Conservation (phyloP, 2,329 filamentous ascomycete genomes). For the Blastomyces emzantsi region DNA sequence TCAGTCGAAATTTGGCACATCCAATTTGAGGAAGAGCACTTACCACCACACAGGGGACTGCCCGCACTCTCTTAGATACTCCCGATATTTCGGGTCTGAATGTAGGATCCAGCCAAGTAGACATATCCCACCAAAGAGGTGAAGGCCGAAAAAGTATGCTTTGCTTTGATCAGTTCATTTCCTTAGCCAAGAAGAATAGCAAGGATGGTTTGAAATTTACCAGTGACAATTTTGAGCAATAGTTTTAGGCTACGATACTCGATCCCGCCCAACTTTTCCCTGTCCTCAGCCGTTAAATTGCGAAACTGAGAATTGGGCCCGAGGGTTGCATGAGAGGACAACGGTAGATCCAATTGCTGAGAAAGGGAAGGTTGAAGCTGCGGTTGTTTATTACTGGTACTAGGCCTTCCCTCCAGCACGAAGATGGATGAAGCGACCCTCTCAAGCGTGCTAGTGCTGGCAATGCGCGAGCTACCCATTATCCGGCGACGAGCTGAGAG, state of each 20-base stretch:
- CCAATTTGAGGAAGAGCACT: background rate
- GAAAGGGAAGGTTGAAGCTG: conserved; percentile 11
- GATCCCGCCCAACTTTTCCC: conserved; percentile 43
- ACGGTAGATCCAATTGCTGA: conserved; percentile 28
- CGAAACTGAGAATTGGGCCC: conserved; percentile 42
- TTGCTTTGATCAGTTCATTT: background rate
- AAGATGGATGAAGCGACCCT: conserved; percentile 34
- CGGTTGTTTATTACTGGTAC: conserved; percentile 11
- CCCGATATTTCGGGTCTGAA: conserved; percentile 33
- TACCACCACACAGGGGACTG: conserved; percentile 17
- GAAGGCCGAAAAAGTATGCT: conserved; percentile 41
- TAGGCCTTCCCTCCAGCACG: conserved; percentile 25
- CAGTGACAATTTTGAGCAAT: conserved; percentile 38
- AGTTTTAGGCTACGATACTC: conserved; percentile 46
- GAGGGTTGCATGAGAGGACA: conserved; percentile 38
- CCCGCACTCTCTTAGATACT: conserved; percentile 41
- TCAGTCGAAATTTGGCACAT: background rate
- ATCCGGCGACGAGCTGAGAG: conserved; percentile 2
- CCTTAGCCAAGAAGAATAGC: background rate
- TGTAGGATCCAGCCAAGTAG: conserved; percentile 43
- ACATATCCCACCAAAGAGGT: conserved; percentile 42
- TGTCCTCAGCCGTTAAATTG: conserved; percentile 35
- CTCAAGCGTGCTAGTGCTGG: conserved; percentile 31
- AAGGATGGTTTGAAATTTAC: conserved; percentile 24
- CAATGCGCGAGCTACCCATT: conserved; percentile 16